A percentile compares a stretch with the other conserved stretches of the same genome.
phyloP scores from a whole-genome alignment of 2,329 filamentous ascomycete genomes.

The Helotiales sp. region DNA sequence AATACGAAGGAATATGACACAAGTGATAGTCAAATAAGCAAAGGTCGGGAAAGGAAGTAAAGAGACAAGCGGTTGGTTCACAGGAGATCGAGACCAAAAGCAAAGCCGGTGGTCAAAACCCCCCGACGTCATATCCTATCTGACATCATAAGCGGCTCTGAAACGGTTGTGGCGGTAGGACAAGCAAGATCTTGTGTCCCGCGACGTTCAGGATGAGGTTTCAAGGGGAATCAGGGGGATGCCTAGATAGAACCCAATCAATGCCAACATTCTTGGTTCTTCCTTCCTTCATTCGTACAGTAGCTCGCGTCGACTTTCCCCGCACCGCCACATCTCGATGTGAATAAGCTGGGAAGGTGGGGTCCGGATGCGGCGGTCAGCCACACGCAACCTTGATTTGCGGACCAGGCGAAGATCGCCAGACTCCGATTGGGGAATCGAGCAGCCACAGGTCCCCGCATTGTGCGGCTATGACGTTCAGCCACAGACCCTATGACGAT shows the following conservation, averaged over 20 bases:
- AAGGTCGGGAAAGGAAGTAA: background rate
- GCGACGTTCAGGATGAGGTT: background rate
- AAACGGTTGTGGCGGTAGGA: background rate
- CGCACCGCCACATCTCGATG: constrained; percentile 3
- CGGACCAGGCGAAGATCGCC: background rate
- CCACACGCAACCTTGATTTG: constrained; percentile 2
- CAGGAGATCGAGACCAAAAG: background rate
- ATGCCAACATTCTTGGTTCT: background rate
- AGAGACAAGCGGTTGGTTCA: background rate
- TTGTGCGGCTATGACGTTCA: constrained; percentile 2
- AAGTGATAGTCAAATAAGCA: background rate
- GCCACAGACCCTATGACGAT: constrained; percentile 17
- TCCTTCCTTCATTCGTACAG: background rate
- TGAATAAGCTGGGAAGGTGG: background rate
- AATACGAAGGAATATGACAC: background rate
- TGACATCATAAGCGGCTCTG: constrained; percentile 17
- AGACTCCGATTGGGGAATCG: background rate
- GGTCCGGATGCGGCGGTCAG: background rate
- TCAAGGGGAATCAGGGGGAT: background rate
- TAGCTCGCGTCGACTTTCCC: background rate
- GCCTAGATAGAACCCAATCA: background rate
- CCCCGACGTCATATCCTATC: constrained; percentile 21
- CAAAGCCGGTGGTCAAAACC: background rate
- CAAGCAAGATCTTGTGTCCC: background rate
- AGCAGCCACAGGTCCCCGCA: constrained; percentile 1